Evolutionary conservation across 495 filamentous ascomycete genomes (phyloP).

Genomic region (Neurospora cerealis): DNA sequence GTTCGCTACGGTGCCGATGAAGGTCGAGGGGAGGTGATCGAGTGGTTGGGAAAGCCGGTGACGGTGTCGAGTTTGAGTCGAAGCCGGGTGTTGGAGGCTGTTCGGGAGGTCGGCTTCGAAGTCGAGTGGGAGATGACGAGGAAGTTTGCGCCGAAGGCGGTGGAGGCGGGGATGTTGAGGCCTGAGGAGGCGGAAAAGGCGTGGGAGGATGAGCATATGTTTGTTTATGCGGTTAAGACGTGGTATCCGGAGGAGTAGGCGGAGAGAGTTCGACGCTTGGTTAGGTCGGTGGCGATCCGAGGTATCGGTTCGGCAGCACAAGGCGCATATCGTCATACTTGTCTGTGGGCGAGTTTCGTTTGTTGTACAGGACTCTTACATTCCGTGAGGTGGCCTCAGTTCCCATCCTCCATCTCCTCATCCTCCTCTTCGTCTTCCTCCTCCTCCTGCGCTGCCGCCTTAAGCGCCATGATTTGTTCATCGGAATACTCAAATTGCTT

Average conservation of each 20-base stretch:
- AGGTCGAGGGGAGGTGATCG: conserved; percentile 5
- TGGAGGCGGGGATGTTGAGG: conserved; percentile 11
- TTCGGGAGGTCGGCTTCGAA: conserved; percentile 7
- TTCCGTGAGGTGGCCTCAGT: conserved; percentile 1
- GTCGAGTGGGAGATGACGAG: conserved; percentile 4
- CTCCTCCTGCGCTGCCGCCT: conserved; percentile 21
- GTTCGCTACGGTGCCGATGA: conserved; percentile 7
- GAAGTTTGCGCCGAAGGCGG: conserved; percentile 7
- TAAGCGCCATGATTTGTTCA: conserved; percentile 9
- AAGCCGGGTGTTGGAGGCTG: background rate
- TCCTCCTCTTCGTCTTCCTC: conserved; percentile 10
- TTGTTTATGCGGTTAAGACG: conserved; percentile 13
- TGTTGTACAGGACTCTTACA: background rate
- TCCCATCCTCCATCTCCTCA: conserved; percentile 19
- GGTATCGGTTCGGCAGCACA: background rate
- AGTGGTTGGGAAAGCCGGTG: conserved; percentile 11
- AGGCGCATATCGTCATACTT: background rate
- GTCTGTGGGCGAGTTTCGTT: background rate
- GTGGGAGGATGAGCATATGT: conserved; percentile 17
- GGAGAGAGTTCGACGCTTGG: background rate
- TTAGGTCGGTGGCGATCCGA: background rate
- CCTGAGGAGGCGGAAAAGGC: conserved; percentile 1
- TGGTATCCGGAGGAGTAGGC: background rate
- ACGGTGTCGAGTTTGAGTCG: conserved; percentile 7
- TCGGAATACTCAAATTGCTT: background rate